Evolutionary conservation across 1,139 yeast species (phyloP).

Genomic region (Hyphopichia khmerensis): DNA sequence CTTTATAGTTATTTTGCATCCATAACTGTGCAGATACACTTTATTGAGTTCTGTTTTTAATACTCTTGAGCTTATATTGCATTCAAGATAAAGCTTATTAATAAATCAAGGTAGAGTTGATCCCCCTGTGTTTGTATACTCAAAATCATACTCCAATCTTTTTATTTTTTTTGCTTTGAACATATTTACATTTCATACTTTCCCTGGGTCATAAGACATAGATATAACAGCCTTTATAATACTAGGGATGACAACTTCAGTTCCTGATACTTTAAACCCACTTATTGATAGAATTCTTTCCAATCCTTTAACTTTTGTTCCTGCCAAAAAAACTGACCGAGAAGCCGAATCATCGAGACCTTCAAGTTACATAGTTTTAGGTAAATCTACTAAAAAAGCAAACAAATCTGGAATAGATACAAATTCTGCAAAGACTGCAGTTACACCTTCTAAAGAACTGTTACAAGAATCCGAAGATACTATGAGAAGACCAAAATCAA

Average conservation of each 20-base stretch:
- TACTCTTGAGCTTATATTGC: too few relatives aligned
- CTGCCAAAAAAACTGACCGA: constrained; percentile 39
- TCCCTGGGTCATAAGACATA: background rate
- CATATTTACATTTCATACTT: background rate
- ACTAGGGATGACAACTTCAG: constrained; percentile 4
- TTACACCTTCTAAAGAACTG: background rate
- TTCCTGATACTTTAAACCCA: constrained; percentile 25
- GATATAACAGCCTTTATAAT: background rate
- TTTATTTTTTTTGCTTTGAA: too few relatives aligned
- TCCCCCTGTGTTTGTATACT: too few relatives aligned
- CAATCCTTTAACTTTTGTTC: constrained; percentile 59
- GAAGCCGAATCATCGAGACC: constrained; percentile 23
- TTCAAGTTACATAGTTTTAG: constrained; percentile 39
- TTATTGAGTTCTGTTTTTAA: too few relatives aligned
- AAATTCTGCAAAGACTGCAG: too few relatives aligned
- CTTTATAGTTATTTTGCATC: background rate
- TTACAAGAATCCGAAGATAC: background rate
- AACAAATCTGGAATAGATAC: background rate
- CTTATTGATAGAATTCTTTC: constrained; percentile 58
- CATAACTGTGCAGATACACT: background rate
- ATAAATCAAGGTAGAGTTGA: too few relatives aligned
- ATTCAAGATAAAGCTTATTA: too few relatives aligned
- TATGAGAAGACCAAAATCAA: constrained; percentile 42
- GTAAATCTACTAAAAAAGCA: constrained; percentile 3
- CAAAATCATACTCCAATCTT: too few relatives aligned